phyloP scores from a whole-genome alignment of 2,329 filamentous ascomycete genomes.

The Phialocephala subalpina region DNA sequence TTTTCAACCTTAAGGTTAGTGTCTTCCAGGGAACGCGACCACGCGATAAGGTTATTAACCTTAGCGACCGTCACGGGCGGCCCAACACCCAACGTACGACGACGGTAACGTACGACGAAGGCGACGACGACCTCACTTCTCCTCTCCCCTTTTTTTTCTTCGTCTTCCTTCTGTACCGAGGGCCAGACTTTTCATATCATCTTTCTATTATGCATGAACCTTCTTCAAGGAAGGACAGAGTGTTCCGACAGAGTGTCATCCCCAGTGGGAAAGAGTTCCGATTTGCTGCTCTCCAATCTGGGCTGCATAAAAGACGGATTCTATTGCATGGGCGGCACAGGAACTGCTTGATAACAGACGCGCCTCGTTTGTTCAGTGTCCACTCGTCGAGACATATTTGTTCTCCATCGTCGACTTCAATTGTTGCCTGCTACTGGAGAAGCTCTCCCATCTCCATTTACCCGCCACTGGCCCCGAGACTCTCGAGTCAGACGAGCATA shows the following conservation, averaged over 20 bases:
- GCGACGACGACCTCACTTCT: background rate
- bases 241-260: constrained; percentile 1
- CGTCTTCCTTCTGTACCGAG: background rate
- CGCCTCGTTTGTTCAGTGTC: constrained; percentile 4
- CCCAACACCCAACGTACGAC: background rate
- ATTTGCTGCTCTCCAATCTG: background rate
- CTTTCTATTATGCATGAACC: background rate
- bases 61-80: too few relatives aligned
- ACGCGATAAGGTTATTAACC: background rate
- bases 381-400: background rate
- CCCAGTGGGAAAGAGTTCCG: background rate
- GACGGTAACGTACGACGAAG: background rate
- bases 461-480: background rate
- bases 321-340: constrained; percentile 12
- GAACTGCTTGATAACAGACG: constrained; percentile 5
- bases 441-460: background rate
- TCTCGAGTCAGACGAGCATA: background rate
- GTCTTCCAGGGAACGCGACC: background rate
- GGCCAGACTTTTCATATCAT: background rate
- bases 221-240: background rate
- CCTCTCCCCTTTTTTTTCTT: background rate
- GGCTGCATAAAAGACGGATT: constrained; percentile 7
- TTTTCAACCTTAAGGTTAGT: background rate
- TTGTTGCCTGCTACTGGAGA: background rate
- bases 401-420: background rate